Base-by-base conservation (phyloP, 1,139 yeast genomes). In the Candida glucosophila region DNA sequence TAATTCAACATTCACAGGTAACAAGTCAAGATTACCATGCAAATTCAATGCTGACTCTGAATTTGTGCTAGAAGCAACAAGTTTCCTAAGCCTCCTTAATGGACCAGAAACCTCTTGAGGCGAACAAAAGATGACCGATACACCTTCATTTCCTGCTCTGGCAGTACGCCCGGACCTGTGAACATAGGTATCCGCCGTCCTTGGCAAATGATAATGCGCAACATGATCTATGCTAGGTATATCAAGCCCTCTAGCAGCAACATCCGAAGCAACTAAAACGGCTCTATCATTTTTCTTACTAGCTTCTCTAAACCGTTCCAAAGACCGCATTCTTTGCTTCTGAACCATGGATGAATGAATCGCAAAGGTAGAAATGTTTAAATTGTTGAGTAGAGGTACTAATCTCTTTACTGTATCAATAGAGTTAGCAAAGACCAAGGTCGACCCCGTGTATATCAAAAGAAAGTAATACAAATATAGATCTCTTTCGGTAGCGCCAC, bases 81-180 rank as follows among this genome's bases (percentile, higher is more conserved):
- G 26, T 37, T 69, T 73, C 41, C 94, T 68, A 29, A 90, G 65
- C 47, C 80, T 83, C 43, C 72, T 67, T 37, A 90, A 61, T 1
- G 96, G 92, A 0, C 95, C 95, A 30, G 86, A 71, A 0, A 93
- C 81, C 49, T 90, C 99, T 36, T 81, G 88, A 9, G 97, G 96
- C 3, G 95, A 81, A 43, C 96, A 86, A 30, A 90, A 63, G 69
- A 86, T 76, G 20, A 92, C 78, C 2, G 96, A 79, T 12, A 90
- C 95, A 62, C 99, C 99, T 47, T 83, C 92, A 28, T 70, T 72
- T 0, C 92, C 90, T 2, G 94, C 96, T 64, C 99, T 80, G 0
- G 95, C 98, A 12, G 98, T 92, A 68, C 99, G 77, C 35, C 99
- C 99, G 2, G 96, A 83, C 51, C 99, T 71, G 55, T 90, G 99